These are phyloP conservation scores for Ambrosia hybrid DNA, from an alignment of 140 eudicot genomes.

Conservation along the genomic window DNA sequence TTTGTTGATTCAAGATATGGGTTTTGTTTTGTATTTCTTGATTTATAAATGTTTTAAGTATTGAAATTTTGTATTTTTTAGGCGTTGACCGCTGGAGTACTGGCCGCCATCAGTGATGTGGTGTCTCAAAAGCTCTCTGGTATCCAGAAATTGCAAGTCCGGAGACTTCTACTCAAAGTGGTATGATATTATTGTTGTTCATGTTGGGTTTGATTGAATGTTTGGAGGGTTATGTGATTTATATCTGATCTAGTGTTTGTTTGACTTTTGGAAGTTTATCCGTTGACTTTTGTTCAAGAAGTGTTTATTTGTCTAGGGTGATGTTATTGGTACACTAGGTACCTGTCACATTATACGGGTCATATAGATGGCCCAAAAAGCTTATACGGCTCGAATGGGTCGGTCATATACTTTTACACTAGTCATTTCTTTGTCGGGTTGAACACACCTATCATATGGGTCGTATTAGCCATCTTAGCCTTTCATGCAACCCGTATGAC, in stretches of 20 bases:
- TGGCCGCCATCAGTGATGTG: slow-evolving; percentile 86
- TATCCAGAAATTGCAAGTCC: slow-evolving; percentile 79
- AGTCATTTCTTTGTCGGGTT: too few species aligned
- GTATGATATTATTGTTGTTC: slow-evolving; percentile 37
- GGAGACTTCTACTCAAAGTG: slow-evolving; percentile 96
- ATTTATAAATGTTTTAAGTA: background rate
- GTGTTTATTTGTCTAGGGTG: background rate
- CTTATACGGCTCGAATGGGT: too few species aligned
- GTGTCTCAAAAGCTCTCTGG: slow-evolving; percentile 93
- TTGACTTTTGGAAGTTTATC: slow-evolving; percentile 19
- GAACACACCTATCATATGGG: too few species aligned
- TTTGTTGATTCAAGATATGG: background rate
- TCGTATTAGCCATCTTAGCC: too few species aligned
- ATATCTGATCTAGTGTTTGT: slow-evolving; percentile 14
- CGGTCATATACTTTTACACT: too few species aligned
- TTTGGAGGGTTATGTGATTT: background rate
- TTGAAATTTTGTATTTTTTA: slow-evolving; percentile 23
- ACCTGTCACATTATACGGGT: background rate
- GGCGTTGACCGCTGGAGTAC: slow-evolving; percentile 79
- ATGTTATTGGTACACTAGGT: background rate
- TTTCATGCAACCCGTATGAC: too few species aligned
- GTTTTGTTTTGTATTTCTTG: slow-evolving; percentile 8
- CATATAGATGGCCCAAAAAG: background rate
- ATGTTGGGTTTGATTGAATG: slow-evolving; percentile 3
- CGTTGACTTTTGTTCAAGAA: slow-evolving; percentile 15